A percentile compares a stretch with the other conserved stretches of the same genome.
Conservation (phyloP, 2,329 filamentous ascomycete genomes). For the Aureobasidium uvarum region DNA sequence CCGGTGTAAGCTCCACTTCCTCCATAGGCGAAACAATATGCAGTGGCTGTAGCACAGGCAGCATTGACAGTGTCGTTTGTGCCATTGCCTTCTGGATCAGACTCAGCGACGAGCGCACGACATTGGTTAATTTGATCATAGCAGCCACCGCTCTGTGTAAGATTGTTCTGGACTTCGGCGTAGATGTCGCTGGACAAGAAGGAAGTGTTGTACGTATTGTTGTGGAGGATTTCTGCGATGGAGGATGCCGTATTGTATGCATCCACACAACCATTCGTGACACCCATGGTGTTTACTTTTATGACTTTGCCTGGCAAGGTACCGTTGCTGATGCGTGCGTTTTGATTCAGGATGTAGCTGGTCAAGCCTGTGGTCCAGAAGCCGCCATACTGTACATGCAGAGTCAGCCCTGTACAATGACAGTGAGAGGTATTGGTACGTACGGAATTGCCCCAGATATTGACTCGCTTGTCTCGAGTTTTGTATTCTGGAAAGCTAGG, state of each 20-base stretch:
- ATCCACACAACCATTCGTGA: slow-evolving; percentile 60
- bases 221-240: slow-evolving; percentile 37
- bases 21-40: background rate
- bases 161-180: background rate
- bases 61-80: slow-evolving; percentile 2
- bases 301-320: slow-evolving; percentile 41
- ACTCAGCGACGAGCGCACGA: background rate
- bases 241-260: slow-evolving; percentile 44
- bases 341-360: slow-evolving; percentile 57
- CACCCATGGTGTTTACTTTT: slow-evolving; percentile 53
- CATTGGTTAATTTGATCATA: background rate
- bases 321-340: slow-evolving; percentile 52
- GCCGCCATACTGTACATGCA: slow-evolving; percentile 44
- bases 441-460: slow-evolving; percentile 1
- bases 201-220: slow-evolving; percentile 42
- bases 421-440: accelerated
- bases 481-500: background rate
- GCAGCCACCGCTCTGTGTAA: background rate
- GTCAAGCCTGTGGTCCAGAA: slow-evolving; percentile 65
- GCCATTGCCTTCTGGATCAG: background rate
- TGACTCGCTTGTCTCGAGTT: background rate
- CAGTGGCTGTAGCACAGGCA: background rate
- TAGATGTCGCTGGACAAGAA: slow-evolving; percentile 26
- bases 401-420: slow-evolving; percentile 3
- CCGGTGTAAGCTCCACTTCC: background rate